Conservation (phyloP, 352 stramenopile genomes). For the Thraustotheca clavata region DNA sequence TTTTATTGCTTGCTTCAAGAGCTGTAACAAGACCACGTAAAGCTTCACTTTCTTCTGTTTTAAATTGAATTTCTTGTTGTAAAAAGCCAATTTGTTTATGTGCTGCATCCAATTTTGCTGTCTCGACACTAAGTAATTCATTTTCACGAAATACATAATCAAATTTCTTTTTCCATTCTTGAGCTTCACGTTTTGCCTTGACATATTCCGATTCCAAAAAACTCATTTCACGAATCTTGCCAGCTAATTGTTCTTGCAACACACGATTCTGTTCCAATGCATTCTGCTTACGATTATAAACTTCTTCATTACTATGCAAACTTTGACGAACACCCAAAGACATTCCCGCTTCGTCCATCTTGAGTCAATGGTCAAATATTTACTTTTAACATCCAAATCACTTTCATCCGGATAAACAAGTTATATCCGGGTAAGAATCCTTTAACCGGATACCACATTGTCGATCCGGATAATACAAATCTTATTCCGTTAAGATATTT, state of each 20-base stretch:
- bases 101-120: constrained; percentile 70
- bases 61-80: constrained; percentile 81
- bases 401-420: constrained; percentile 3
- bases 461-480: no score
- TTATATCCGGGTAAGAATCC: no score
- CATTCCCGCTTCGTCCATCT: constrained; percentile 17
- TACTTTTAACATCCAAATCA: neutral
- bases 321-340: constrained; percentile 9
- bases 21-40: constrained; percentile 60
- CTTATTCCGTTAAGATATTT: no score
- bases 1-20: constrained; percentile 74
- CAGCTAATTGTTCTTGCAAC: constrained; percentile 66
- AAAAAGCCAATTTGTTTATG: constrained; percentile 79
- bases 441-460: no score
- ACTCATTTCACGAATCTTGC: constrained; percentile 71
- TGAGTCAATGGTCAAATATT: no score
- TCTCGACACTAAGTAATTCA: constrained; percentile 73
- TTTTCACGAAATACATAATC: constrained; percentile 83
- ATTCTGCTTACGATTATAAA: constrained; percentile 20
- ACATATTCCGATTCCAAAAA: constrained; percentile 78
- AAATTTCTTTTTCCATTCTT: constrained; percentile 83
- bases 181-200: constrained; percentile 61
- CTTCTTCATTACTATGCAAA: constrained; percentile 20
- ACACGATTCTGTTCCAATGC: constrained; percentile 51
- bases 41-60: constrained; percentile 70